Evolutionary conservation across 805 yeast species (phyloP).

Genomic region (Lipomyces starkeyi): DNA sequence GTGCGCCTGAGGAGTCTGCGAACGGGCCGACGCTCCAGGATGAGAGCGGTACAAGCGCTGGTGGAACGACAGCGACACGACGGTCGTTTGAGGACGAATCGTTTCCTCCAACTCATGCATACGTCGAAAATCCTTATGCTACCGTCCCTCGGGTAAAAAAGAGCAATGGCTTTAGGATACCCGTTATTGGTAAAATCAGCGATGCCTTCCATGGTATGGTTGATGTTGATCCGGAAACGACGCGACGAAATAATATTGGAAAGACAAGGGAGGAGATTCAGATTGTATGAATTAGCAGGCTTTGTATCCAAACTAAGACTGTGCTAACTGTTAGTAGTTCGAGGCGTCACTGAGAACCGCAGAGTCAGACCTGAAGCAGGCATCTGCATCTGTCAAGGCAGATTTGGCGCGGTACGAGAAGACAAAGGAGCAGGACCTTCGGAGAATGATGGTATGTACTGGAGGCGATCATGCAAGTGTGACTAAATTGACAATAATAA

Average conservation of each 20-base stretch:
- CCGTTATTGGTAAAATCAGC: conserved; percentile 59
- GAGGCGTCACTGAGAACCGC: conserved; percentile 60
- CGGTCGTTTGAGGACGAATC: conserved; percentile 30
- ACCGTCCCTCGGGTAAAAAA: conserved; percentile 38
- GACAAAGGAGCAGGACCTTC: conserved; percentile 58
- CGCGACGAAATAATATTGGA: conserved; percentile 58
- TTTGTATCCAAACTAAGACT: background rate
- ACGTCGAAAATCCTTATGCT: conserved; percentile 12
- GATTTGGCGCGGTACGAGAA: conserved; percentile 56
- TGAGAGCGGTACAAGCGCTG: conserved; percentile 5
- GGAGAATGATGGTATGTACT: conserved; percentile 51
- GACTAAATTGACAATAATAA: background rate
- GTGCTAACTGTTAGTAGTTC: conserved; percentile 17
- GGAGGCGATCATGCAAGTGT: background rate
- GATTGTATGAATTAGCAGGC: conserved; percentile 16
- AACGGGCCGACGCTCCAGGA: conserved; percentile 4
- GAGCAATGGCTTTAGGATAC: conserved; percentile 57
- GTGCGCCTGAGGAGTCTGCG: background rate
- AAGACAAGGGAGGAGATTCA: conserved; percentile 54
- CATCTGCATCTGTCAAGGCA: conserved; percentile 52
- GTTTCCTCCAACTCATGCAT: conserved; percentile 40
- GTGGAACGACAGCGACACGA: background rate
- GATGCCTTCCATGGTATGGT: conserved; percentile 63
- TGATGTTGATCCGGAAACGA: conserved; percentile 70
- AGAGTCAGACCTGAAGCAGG: conserved; percentile 57